Conservation (phyloP, 805 yeast genomes). For the Priceomyces carsonii region DNA sequence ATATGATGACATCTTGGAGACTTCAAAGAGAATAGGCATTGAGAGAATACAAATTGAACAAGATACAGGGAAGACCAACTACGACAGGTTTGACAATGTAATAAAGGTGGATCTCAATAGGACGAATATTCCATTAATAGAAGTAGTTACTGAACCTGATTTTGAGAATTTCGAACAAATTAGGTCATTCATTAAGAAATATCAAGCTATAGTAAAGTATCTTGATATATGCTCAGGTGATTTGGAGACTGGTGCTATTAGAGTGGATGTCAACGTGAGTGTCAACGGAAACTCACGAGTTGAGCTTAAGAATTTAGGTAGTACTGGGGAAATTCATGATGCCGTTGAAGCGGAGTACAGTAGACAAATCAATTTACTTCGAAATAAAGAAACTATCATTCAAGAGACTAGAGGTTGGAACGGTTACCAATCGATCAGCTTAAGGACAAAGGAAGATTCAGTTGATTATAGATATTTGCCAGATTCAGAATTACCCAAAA, state of each 20-base stretch:
- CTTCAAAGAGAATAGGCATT: constrained; percentile 54
- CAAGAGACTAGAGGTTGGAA: constrained; percentile 93
- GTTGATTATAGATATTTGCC: constrained; percentile 94
- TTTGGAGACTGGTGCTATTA: constrained; percentile 89
- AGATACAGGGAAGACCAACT: constrained; percentile 84
- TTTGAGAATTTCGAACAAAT: constrained; percentile 68
- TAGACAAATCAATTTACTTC: constrained; percentile 60
- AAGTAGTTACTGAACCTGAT: constrained; percentile 90
- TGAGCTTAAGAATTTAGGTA: constrained; percentile 87
- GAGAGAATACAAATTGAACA: constrained; percentile 91
- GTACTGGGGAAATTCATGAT: constrained; percentile 72
- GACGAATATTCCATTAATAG: constrained; percentile 83
- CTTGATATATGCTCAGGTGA: constrained; percentile 84
- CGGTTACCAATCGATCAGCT: constrained; percentile 64
- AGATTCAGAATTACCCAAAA: constrained; percentile 79
- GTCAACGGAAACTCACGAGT: constrained; percentile 71
- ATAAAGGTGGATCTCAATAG: constrained; percentile 75
- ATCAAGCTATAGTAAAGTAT: constrained; percentile 68
- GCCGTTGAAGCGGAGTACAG: constrained; percentile 75
- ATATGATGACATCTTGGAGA: constrained; percentile 53
- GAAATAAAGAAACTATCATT: constrained; percentile 26
- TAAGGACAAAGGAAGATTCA: constrained; percentile 77
- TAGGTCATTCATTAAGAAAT: constrained; percentile 75
- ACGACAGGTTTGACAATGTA: constrained; percentile 42
- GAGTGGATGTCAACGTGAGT: constrained; percentile 94